A percentile compares a stretch with the other conserved stretches of the same genome.
Conservation (phyloP, 768 basidiomycete genomes). For the Phylloporus arenicola region DNA sequence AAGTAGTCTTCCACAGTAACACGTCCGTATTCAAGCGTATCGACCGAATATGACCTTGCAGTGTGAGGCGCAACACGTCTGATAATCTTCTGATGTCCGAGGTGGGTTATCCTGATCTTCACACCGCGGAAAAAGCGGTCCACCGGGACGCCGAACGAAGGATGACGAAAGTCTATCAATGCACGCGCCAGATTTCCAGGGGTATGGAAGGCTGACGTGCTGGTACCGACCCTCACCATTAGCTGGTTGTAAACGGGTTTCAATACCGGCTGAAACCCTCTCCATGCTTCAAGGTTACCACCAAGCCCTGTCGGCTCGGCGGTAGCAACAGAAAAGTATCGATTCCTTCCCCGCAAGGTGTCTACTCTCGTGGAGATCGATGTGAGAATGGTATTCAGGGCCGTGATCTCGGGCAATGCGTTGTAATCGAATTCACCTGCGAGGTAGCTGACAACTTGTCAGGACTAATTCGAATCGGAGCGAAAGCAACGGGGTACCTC, state of each 20-base stretch:
- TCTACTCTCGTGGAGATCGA: background rate
- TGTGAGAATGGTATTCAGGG: background rate
- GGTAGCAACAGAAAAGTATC: background rate
- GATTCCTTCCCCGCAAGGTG: background rate
- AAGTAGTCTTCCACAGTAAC: conserved; percentile 1
- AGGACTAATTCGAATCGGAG: background rate
- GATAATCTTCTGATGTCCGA: background rate
- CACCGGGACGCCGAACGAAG: background rate
- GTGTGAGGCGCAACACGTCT: background rate
- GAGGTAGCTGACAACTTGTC: background rate
- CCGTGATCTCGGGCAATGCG: background rate
- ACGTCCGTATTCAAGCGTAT: background rate
- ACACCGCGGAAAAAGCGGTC: background rate
- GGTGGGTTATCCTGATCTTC: background rate
- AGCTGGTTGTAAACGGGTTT: background rate
- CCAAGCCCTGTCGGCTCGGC: background rate
- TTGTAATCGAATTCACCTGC: background rate
- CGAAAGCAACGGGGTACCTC: background rate
- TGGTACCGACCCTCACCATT: background rate
- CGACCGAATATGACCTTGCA: background rate
- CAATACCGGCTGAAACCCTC: background rate
- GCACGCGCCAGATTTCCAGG: background rate
- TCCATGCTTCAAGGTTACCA: background rate
- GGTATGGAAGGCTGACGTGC: background rate
- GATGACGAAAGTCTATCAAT: background rate